These are phyloP conservation scores for Hypoxylon rubiginosum DNA, from an alignment of 2,329 filamentous ascomycete genomes.

Conservation along the genomic window DNA sequence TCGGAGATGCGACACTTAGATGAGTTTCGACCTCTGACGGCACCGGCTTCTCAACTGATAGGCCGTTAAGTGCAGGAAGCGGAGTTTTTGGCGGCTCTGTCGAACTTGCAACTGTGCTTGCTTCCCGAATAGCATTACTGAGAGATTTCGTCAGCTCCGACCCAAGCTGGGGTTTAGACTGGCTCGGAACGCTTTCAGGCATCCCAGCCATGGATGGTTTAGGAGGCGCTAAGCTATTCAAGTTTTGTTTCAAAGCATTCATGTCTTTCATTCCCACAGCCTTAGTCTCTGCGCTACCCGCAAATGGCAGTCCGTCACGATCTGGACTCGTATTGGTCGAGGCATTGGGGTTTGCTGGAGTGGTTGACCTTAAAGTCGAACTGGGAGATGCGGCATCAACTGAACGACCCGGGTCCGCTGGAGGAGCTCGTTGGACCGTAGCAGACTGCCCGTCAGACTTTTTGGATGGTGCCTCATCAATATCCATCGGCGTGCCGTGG, in stretches of 20 bases:
- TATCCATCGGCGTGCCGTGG: constrained; percentile 31
- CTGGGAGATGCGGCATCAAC: constrained; percentile 67
- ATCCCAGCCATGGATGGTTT: constrained; percentile 24
- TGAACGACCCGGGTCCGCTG: constrained; percentile 54
- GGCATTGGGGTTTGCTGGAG: constrained; percentile 75
- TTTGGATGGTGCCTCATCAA: constrained; percentile 26
- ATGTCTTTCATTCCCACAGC: constrained; percentile 49
- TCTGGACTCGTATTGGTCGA: constrained; percentile 83
- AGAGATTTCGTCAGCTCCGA: constrained; percentile 27
- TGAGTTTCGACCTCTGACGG: neutral
- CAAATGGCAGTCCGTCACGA: constrained; percentile 71
- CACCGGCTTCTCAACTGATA: constrained; percentile 6
- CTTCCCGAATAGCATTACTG: constrained; percentile 23
- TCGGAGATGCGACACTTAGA: neutral
- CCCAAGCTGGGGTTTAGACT: constrained; percentile 40
- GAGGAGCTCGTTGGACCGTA: constrained; percentile 53
- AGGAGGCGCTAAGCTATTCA: constrained; percentile 39
- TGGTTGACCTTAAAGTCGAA: constrained; percentile 81
- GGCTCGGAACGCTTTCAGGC: constrained; percentile 39
- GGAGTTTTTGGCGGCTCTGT: constrained; percentile 10
- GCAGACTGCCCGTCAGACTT: constrained; percentile 43
- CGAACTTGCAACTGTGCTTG: constrained; percentile 3
- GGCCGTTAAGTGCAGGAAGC: constrained; percentile 1
- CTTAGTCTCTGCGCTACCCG: constrained; percentile 60
- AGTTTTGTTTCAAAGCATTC: constrained; percentile 37